Evolutionary conservation across 768 basidiomycete species (phyloP), one percentile per base, ranked within the genome.

Genomic region (Tubosaeta brunneosetosa): DNA sequence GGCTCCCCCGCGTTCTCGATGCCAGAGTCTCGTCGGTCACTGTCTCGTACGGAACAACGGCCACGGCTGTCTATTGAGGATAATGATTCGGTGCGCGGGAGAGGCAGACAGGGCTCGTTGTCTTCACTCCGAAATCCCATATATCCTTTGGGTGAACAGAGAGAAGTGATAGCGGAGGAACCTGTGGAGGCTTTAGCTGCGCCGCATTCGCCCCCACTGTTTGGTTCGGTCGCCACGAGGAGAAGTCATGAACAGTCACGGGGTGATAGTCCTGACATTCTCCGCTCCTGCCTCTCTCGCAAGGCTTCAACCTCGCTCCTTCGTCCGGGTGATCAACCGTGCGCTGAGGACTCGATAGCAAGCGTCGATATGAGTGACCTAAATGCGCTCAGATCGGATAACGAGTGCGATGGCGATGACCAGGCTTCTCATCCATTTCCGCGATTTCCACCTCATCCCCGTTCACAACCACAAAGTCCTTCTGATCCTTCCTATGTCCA

Each of bases 321-420:
- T 22, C 49, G 38, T 44, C 27, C 59, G 8, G 46, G 25, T 19
- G 46, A 53, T 36, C 51, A 45, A 32, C 43, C 27, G 6, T 44
- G 46, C 27, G 31, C 29, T 2, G 61, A 67, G 25, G 67, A 68
- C 37, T 67, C 63, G 37, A 61, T 68, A 47, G 59, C 66, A 6
- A 54, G 55, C 29, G 57, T 69, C 12, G 66, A 68, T 40, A 68
- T 67, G 56, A 69, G 67, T 58, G 67, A 68, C 45, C 55, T 68
- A 46, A 68, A 43, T 34, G 61, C 67, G 54, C 55, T 67, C 43
- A 69, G 59, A 43, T 61, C 55, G 26, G 66, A 67, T 36, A 52
- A 66, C 26, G 66, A 68, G 12, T 57, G 58, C 4, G 67, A 67
- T 27, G 58, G 33, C 4, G 66, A 67, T 3, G 59, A 63, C 25